These are phyloP conservation scores for Paspalum notatum DNA, from an alignment of 176 grass and related monocot genomes.

Conservation along the genomic window DNA sequence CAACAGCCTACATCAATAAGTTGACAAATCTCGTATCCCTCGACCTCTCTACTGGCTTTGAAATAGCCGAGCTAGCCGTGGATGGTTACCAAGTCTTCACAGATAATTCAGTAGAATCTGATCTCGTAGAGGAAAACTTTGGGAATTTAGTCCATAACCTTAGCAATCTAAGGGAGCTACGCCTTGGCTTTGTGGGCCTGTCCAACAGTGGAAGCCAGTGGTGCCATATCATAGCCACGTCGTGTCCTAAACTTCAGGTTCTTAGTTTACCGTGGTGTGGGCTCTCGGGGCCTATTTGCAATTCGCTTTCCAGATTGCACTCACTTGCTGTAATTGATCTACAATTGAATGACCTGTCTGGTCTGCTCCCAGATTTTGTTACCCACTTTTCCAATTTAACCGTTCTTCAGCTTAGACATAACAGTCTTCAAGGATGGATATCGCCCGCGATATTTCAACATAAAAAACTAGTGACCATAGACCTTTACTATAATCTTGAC, in stretches of 20 bases:
- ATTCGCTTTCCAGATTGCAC: constrained; percentile 16
- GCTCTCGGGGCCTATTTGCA: constrained; percentile 17
- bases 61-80: background rate
- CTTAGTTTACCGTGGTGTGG: constrained; percentile 41
- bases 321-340: constrained; percentile 32
- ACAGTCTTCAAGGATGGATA: background rate
- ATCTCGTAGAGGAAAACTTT: background rate
- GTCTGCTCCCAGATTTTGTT: constrained; percentile 44
- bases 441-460: constrained; percentile 32
- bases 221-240: background rate
- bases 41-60: constrained; percentile 22
- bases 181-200: constrained; percentile 44
- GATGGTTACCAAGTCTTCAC: background rate
- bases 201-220: background rate
- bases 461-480: constrained; percentile 30
- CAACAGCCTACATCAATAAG: background rate
- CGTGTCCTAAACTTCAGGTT: constrained; percentile 18
- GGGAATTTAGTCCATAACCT: constrained; percentile 32
- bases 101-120: too few species aligned
- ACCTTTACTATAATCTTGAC: constrained; percentile 19
- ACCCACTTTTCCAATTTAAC: constrained; percentile 28
- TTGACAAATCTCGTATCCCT: constrained; percentile 48
- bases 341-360: constrained; percentile 29
- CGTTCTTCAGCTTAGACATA: constrained; percentile 2
- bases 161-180: constrained; percentile 36